Conservation (phyloP, 1,284 basidiomycete genomes). For the Anthracocystis walkeri region DNA sequence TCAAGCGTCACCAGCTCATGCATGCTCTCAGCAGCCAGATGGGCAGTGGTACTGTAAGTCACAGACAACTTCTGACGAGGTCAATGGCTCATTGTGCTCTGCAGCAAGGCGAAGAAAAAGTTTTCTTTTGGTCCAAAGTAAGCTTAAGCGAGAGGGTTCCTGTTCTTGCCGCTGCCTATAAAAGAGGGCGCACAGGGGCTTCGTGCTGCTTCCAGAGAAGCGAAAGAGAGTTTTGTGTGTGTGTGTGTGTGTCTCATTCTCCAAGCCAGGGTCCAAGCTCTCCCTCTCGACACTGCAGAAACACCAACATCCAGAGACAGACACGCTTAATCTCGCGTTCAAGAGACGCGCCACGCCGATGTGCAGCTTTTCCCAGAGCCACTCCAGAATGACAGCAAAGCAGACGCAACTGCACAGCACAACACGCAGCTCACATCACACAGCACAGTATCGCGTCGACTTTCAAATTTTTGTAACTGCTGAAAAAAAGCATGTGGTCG, state of each 20-base stretch:
- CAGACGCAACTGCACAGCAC: neutral
- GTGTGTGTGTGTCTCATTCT: neutral
- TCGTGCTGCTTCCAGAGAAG: neutral
- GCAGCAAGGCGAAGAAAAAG: neutral
- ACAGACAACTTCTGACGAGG: neutral
- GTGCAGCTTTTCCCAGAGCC: neutral
- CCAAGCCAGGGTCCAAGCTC: neutral
- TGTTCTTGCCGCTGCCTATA: neutral
- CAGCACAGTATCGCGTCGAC: neutral
- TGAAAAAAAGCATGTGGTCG: neutral
- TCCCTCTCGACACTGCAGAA: neutral
- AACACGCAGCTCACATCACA: neutral
- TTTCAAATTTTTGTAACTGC: neutral
- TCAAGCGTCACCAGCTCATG: too few species aligned
- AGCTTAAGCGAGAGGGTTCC: neutral
- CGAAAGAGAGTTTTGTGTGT: neutral
- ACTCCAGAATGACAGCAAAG: constrained; percentile 1
- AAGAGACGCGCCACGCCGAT: constrained; percentile 9
- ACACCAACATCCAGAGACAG: neutral
- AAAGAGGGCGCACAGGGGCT: constrained; percentile 1
- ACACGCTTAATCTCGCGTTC: constrained; percentile 2
- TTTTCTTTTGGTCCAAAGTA: neutral
- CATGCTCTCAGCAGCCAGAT: too few species aligned
- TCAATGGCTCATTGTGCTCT: neutral
- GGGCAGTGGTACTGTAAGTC: neutral